These are phyloP conservation scores for Emydomyces testavorans DNA, from an alignment of 2,329 filamentous ascomycete genomes.

Conservation along the genomic window DNA sequence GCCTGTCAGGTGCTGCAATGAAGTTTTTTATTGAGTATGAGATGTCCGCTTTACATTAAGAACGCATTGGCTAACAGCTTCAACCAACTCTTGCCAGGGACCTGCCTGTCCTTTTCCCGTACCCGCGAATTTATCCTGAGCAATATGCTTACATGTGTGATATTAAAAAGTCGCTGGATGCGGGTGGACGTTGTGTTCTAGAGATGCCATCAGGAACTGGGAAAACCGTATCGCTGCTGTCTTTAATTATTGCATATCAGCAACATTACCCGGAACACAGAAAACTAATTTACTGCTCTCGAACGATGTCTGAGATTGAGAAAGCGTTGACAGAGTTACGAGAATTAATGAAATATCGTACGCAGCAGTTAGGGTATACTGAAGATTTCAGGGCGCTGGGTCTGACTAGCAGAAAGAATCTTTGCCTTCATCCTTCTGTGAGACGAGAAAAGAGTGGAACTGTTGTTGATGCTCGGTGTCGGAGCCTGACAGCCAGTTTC, in stretches of 20 bases:
- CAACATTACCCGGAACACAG: slow-evolving; percentile 84
- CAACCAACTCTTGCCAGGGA: slow-evolving; percentile 40
- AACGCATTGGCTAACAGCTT: slow-evolving; percentile 15
- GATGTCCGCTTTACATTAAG: neutral
- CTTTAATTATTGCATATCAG: slow-evolving; percentile 93
- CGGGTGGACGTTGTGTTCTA: slow-evolving; percentile 84
- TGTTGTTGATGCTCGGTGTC: slow-evolving; percentile 88
- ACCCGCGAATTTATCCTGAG: slow-evolving; percentile 62
- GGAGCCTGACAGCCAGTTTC: slow-evolving; percentile 90
- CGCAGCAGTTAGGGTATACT: slow-evolving; percentile 73
- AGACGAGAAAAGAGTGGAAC: slow-evolving; percentile 91
- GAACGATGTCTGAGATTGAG: slow-evolving; percentile 99
- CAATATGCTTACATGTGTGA: slow-evolving; percentile 75
- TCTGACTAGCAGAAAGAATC: slow-evolving; percentile 88
- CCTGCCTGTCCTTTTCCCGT: slow-evolving; percentile 61
- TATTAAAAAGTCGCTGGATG: slow-evolving; percentile 80
- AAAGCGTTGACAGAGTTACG: slow-evolving; percentile 89
- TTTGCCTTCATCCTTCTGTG: slow-evolving; percentile 91
- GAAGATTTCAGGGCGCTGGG: slow-evolving; percentile 92
- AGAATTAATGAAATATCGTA: slow-evolving; percentile 85
- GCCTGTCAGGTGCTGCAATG: slow-evolving; percentile 41
- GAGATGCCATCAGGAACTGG: slow-evolving; percentile 99
- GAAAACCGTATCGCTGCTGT: slow-evolving; percentile 90
- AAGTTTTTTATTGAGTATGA: slow-evolving; percentile 65
- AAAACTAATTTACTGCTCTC: slow-evolving; percentile 97